These are phyloP conservation scores for Helicocarpus griseus DNA, from an alignment of 2,329 filamentous ascomycete species.

Conservation along the genomic window DNA sequence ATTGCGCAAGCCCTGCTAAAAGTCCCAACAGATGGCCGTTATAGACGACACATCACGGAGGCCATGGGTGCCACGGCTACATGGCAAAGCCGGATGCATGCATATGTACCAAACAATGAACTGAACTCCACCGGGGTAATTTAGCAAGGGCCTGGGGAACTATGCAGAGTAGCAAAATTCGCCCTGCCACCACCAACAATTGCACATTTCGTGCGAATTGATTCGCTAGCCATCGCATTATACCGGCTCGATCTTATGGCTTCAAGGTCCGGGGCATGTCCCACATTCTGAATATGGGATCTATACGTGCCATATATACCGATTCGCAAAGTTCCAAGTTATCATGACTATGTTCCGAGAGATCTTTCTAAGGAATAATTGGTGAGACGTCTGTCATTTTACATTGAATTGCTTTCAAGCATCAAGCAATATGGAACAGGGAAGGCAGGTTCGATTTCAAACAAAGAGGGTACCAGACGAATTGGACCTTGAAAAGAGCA, in stretches of 20 bases:
- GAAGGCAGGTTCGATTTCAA: not conserved
- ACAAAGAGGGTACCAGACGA: not conserved
- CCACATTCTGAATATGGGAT: not conserved
- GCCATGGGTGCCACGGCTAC: not conserved
- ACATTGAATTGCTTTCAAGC: not conserved
- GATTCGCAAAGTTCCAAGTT: not conserved
- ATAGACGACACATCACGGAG: not conserved
- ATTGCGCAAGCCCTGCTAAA: not conserved
- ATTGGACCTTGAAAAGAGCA: not conserved
- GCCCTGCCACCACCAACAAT: not conserved
- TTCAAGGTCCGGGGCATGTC: not conserved
- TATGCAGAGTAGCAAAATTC: not conserved
- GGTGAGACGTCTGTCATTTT: not conserved
- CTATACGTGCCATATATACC: not conserved
- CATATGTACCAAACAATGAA: not conserved
- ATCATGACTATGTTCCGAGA: not conserved
- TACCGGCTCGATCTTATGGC: not conserved
- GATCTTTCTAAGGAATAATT: not conserved
- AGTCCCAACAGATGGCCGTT: not conserved
- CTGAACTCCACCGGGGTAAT: not conserved
- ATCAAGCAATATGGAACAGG: not conserved
- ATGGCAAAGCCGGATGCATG: not conserved
- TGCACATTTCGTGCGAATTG: not conserved
- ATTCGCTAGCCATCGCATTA: not conserved
- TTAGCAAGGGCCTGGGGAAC: not conserved